Conservation (phyloP, 2,329 filamentous ascomycete species). For the Leptoxyphium fumago region DNA sequence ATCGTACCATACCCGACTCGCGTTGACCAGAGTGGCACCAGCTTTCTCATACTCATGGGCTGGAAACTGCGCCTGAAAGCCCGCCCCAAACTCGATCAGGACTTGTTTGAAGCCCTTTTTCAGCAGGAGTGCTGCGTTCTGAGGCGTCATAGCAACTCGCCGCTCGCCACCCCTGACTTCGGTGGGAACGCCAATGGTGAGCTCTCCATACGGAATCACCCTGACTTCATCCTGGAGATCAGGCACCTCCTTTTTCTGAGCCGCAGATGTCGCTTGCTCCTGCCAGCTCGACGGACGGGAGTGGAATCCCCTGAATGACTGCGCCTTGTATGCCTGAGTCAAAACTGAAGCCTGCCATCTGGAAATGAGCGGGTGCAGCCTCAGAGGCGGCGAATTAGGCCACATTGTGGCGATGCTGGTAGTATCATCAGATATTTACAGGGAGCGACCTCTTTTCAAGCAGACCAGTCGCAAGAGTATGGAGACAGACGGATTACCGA, state of each 20-base stretch:
- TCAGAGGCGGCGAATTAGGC: slow-evolving; percentile 14
- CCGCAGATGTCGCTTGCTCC: slow-evolving; percentile 4
- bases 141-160: slow-evolving; percentile 70
- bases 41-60: slow-evolving; percentile 65
- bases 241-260: slow-evolving; percentile 3
- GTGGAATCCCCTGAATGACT: neutral
- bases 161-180: slow-evolving; percentile 69
- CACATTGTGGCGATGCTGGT: slow-evolving; percentile 14
- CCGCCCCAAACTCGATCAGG: slow-evolving; percentile 69
- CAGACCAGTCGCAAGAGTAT: no score
- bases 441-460: no score
- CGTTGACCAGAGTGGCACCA: slow-evolving; percentile 62
- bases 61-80: slow-evolving; percentile 58
- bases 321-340: neutral
- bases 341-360: neutral
- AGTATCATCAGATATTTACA: slow-evolving; percentile 9
- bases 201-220: slow-evolving; percentile 46
- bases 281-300: neutral
- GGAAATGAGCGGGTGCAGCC: slow-evolving; percentile 7
- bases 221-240: slow-evolving; percentile 9
- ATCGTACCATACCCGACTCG: slow-evolving; percentile 53
- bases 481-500: no score
- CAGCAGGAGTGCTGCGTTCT: slow-evolving; percentile 65
- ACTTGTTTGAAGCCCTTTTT: slow-evolving; percentile 75
- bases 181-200: slow-evolving; percentile 64